Evolutionary conservation across 177 flowering plant species (phyloP).

Genomic region (Vitis hybrid): DNA sequence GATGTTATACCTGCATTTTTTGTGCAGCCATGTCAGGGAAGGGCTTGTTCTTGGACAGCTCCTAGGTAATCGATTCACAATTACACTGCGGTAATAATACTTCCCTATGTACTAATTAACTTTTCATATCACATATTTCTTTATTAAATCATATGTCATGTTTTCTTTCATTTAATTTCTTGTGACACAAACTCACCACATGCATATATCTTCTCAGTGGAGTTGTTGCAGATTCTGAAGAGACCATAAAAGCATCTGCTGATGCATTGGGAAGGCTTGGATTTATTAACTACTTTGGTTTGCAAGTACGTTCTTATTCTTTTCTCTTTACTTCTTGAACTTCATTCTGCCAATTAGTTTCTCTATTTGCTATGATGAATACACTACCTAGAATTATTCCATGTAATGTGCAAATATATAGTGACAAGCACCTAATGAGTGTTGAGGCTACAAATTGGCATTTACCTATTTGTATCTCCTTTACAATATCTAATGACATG

Average conservation of each 20-base stretch:
- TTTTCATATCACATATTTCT: neutral
- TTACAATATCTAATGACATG: neutral
- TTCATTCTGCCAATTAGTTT: neutral
- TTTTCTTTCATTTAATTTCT: conserved; percentile 5
- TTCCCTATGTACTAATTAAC: neutral
- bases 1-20: conserved; percentile 11
- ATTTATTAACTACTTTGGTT: conserved; percentile 93
- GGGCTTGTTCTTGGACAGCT: conserved; percentile 94
- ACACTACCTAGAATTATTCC: neutral
- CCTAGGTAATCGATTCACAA: conserved; percentile 82
- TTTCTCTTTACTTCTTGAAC: neutral
- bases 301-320: conserved; percentile 58
- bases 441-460: neutral
- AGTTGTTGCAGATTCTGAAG: conserved; percentile 81
- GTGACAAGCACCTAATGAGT: neutral
- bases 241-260: conserved; percentile 69
- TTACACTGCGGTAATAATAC: conserved; percentile 66
- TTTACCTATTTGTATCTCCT: neutral
- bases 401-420: neutral
- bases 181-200: conserved; percentile 5
- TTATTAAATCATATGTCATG: neutral
- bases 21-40: conserved; percentile 75
- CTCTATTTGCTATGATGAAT: neutral
- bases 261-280: conserved; percentile 75
- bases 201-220: conserved; percentile 54